Evolutionary conservation across 2,329 filamentous ascomycete genomes (phyloP).

Genomic region (Monosporascus sp.): DNA sequence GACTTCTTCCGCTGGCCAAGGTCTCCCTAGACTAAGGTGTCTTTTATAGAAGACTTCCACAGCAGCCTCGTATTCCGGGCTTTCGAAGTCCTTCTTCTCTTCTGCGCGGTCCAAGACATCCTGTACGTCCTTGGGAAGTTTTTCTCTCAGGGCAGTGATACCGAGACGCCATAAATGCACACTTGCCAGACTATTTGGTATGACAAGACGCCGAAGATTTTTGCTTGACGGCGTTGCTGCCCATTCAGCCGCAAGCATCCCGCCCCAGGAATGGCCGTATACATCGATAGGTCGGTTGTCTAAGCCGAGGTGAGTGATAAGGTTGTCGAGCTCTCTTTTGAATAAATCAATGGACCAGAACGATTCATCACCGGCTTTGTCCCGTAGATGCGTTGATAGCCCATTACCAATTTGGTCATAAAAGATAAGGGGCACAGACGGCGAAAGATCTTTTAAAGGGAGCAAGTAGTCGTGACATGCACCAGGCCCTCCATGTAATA

Average conservation of each 20-base stretch:
- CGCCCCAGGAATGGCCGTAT: conserved; percentile 48
- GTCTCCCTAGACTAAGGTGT: conserved; percentile 24
- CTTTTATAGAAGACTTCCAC: conserved; percentile 26
- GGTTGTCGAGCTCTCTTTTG: conserved; percentile 42
- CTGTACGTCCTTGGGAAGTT: conserved; percentile 16
- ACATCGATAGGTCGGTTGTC: conserved; percentile 30
- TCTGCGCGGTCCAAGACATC: conserved; percentile 19
- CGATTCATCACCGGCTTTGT: conserved; percentile 34
- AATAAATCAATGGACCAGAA: conserved; percentile 47
- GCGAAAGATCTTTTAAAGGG: conserved; percentile 31
- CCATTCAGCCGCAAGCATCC: conserved; percentile 41
- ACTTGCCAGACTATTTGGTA: conserved; percentile 25
- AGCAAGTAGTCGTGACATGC: conserved; percentile 38
- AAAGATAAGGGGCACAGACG: conserved; percentile 39
- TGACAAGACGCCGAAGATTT: conserved; percentile 21
- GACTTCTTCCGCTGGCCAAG: no score
- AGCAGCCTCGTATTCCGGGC: conserved; percentile 24
- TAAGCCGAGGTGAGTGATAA: conserved; percentile 36
- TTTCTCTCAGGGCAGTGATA: conserved; percentile 7
- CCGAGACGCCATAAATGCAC: conserved; percentile 19
- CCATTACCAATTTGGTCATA: conserved; percentile 51
- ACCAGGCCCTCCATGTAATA: conserved; percentile 28
- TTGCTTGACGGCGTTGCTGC: conserved; percentile 24
- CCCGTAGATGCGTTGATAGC: conserved; percentile 39
- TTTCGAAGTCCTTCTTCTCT: conserved; percentile 19